Evolutionary conservation across 768 basidiomycete species (phyloP), one percentile per base, ranked within the genome.

Genomic region (Neoboletus magnificus): DNA sequence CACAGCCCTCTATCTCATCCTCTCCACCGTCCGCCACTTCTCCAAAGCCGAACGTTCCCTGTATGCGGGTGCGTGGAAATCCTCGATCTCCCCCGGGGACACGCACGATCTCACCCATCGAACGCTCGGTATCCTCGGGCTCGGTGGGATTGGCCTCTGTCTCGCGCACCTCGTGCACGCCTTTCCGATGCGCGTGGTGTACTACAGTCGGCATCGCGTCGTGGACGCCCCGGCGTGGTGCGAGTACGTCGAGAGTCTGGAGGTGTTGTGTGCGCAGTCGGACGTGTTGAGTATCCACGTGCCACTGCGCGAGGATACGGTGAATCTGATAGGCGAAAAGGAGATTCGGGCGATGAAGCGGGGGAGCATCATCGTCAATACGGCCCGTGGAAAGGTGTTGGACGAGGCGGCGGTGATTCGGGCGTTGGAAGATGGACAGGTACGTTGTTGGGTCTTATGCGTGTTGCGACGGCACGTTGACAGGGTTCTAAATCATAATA

Each of bases 261-360:
- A 82, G 37, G 81, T 74, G 57, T 81, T 98, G 69, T 76, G 94
- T 41, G 75, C 66, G 27, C 77, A 82, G 63, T 75, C 89, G 13
- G 95, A 98, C 68, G 87, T 94, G 53, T 76, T 98, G 61, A 93
- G 89, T 57, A 77, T 98, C 27, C 89, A 93, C 69, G 82, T 93
- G 16, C 95, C 95, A 1, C 74, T 96, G 50, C 81, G 83, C 46
- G 65, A 75, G 15, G 84, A 91, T 23, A 98, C 92, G 7, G 77
- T 82, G 35, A 82, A 84, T 1, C 69, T 89, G 3, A 86, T 94
- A 1, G 85, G 84, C 15, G 87, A 90, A 71, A 81, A 78, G 62
- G 82, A 83, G 78, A 91, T 95, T 55, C 76, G 86, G 48, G 74
- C 79, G 61, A 76, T 95, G 77, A 94, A 89, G 74, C 83, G 80